Base-by-base conservation (phyloP, 345 rosid species). In the Aethionema arabicum region DNA sequence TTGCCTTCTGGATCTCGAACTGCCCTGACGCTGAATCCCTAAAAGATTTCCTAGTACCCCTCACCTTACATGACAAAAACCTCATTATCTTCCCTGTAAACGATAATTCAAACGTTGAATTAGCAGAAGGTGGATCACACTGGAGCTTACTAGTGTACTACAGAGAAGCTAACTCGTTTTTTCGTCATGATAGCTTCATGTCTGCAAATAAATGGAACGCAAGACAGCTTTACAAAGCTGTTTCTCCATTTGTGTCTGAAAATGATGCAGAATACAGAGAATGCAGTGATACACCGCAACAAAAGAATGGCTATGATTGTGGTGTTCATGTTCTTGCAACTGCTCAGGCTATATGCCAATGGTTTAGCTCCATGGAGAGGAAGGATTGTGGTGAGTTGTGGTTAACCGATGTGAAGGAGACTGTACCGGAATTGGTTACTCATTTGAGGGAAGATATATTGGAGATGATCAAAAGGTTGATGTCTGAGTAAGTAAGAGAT, bases 1-100 rank as follows among this genome's bases (percentile, higher is more conserved):
- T 90, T 62, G 76, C 97, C 60, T 93, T 85, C 76, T 87, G 96
- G 99, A 72, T 90, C 64, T 47, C 83, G 12, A 85, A 87, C 76
- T 85, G 83, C 66, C 85, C 81, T 0, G 85, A 85, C 58, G 15
- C 61, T 2, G 81, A 58, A 32, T 66, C 67, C 58, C 82, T 89
- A 57, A 69, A 74, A 43, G 95, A 80, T 43, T 83, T 90, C 53
- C 2, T 81, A 37, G 78, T 78, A 58, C 93, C 95, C 14, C 86
- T 89, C 2, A 60, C 47, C 4, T 62, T 87, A 33, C 58, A 45
- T 2, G 76, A 80, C 36, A 85, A 74, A 77, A 66, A 78, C 46
- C 63, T 89, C 53, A 68, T 89, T 41, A 76, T 92, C 8, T 82
- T 89, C 64, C 87, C 96, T 0, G 89, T 89, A 9, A 92, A 89